A percentile compares a stretch with the other conserved stretches of the same genome.
Conservation (phyloP, 768 basidiomycete genomes). For the Lentinula boryana region DNA sequence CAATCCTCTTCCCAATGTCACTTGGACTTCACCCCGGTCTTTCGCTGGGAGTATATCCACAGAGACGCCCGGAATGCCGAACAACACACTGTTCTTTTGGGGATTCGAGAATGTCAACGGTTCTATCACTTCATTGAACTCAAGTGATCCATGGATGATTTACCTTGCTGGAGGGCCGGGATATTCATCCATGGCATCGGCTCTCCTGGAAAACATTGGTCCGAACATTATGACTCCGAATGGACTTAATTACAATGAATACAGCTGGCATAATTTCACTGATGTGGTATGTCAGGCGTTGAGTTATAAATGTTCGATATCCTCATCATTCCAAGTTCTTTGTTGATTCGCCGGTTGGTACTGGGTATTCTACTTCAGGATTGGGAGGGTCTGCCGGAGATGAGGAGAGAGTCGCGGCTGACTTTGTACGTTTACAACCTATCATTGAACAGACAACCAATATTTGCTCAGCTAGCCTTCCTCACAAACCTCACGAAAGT, state of each 20-base stretch:
- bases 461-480: constrained; percentile 30
- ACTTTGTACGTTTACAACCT: constrained; percentile 36
- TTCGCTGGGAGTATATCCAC: constrained; percentile 31
- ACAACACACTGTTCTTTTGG: constrained; percentile 35
- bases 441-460: neutral
- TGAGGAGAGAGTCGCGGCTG: constrained; percentile 56
- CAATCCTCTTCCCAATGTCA: constrained; percentile 25
- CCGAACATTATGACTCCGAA: neutral
- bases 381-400: neutral
- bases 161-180: constrained; percentile 71
- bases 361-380: constrained; percentile 6
- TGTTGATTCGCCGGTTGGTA: neutral
- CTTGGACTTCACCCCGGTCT: constrained; percentile 22
- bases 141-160: constrained; percentile 58
- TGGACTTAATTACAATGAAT: constrained; percentile 1
- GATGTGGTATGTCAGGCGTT: constrained; percentile 10
- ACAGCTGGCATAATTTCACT: constrained; percentile 10
- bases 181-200: neutral
- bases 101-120: constrained; percentile 29
- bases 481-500: constrained; percentile 43
- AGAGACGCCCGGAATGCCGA: constrained; percentile 22
- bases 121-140: constrained; percentile 28
- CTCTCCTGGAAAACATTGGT: neutral
- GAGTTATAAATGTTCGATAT: neutral
- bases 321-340: constrained; percentile 3